phyloP scores from a whole-genome alignment of 495 filamentous ascomycete genomes.

The Podospora sp. region DNA sequence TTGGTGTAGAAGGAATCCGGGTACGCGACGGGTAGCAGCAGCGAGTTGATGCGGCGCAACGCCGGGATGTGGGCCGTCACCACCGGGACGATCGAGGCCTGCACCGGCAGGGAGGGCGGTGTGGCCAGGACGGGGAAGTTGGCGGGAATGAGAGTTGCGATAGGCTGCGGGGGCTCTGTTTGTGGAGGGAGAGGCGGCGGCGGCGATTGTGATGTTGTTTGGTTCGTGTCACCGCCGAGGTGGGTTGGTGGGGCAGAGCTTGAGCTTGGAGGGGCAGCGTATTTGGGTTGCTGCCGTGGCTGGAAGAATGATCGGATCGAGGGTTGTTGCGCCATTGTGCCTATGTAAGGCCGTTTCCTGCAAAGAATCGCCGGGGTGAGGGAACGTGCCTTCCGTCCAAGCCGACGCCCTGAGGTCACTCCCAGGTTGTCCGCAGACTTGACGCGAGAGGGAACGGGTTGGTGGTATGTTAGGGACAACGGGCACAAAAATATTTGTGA shows the following conservation, averaged over 20 bases:
- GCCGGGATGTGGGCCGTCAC: conserved; percentile 66
- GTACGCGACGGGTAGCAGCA: conserved; percentile 87
- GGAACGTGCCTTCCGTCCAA: neutral
- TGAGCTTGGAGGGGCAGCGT: conserved; percentile 29
- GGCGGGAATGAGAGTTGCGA: conserved; percentile 37
- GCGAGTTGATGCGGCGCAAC: conserved; percentile 76
- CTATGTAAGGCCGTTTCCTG: neutral
- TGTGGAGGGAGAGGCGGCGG: conserved; percentile 25
- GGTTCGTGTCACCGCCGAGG: conserved; percentile 11
- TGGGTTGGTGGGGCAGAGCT: conserved; percentile 19
- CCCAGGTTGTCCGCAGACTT: neutral
- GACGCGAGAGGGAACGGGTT: neutral
- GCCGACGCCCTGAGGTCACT: neutral
- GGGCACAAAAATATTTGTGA: neutral
- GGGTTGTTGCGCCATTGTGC: conserved; percentile 37
- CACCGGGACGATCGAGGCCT: conserved; percentile 62
- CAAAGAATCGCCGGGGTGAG: neutral
- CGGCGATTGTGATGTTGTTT: conserved; percentile 26
- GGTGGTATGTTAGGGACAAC: neutral
- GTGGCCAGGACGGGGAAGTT: conserved; percentile 36
- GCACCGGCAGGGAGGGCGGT: conserved; percentile 42
- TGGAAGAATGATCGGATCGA: conserved; percentile 55
- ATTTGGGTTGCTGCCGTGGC: conserved; percentile 27
- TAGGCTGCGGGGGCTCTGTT: conserved; percentile 15
- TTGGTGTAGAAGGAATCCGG: conserved; percentile 83